Evolutionary conservation across 345 rosid species (phyloP), one percentile per base, ranked within the genome.

Genomic region (Excoecaria cochinchinensis): DNA sequence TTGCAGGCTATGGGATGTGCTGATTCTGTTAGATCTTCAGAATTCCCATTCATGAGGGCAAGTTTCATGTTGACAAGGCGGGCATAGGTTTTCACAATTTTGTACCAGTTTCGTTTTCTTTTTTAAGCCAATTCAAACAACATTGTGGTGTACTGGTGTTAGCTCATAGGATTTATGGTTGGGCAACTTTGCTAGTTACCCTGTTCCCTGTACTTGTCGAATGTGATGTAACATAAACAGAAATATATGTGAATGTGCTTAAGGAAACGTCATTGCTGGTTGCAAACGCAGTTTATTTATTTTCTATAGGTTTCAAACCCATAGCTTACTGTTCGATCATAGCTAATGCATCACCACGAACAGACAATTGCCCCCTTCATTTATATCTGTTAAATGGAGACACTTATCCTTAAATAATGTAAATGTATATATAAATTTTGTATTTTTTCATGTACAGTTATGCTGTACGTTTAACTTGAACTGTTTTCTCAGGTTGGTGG

Each of bases 81-180:
- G 72, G n/a, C 53, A 36, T 21, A n/a, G 63, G 52, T 70, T 39
- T 75, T 78, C 79, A 73, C 88, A 85, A 80, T 82, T 87, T 87
- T 87, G 88, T 75, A 70, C 77, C 63, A 70, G 72, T 65, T 70
- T 70, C 10, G 21, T 56, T 56, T 69, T 17, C 59, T 58, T 13
- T 56, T 31, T 31, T 31, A 31, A 53, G 75, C 24, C 16, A 56
- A 70, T 73, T 51, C 21, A 55, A 72, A 60, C 78, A 69, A 72
- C 69, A 63, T 74, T 75, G 82, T 58, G 69, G 58, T 77, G 80
- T 80, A 77, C 22, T 76, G 62, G 80, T 71, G 39, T 67, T 84
- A 76, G 62, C 64, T 68, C 24, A 52, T 76, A 80, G 81, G 76
- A 52, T 57, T 77, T 56, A 24, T 48, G 50, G 52, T 74, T 6